A percentile compares a stretch with the other conserved stretches of the same genome.
These are phyloP conservation scores for Zygoascus hellenicus DNA, from an alignment of 1,139 yeast genomes.

Conservation along the genomic window DNA sequence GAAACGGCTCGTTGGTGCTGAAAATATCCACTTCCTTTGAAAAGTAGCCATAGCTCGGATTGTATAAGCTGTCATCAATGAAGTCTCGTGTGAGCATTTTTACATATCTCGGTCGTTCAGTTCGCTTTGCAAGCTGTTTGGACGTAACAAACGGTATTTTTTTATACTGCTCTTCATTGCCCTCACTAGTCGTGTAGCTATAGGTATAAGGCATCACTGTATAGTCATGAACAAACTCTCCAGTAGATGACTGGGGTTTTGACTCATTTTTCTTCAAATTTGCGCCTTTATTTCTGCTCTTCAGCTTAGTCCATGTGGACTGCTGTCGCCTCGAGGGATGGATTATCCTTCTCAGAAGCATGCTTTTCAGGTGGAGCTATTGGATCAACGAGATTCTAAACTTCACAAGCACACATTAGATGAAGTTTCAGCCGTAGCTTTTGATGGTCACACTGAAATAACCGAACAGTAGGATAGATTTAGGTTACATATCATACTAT, in stretches of 20 bases:
- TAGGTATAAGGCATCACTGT: conserved; percentile 23
- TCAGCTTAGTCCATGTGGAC: conserved; percentile 15
- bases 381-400: neutral
- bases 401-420: neutral
- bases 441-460: neutral
- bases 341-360: too few species aligned
- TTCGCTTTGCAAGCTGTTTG: conserved; percentile 42
- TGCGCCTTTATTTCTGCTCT: conserved; percentile 5
- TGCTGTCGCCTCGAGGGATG: conserved; percentile 4
- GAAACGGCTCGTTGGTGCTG: conserved; percentile 41
- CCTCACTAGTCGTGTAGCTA: conserved; percentile 21
- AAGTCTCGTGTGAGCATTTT: conserved; percentile 73
- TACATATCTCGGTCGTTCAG: conserved; percentile 51
- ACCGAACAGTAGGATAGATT: neutral
- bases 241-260: neutral
- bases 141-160: conserved; percentile 45
- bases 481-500: neutral
- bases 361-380: too few species aligned
- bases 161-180: conserved; percentile 37
- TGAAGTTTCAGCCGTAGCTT: neutral
- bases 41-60: conserved; percentile 78
- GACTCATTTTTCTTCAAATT: neutral
- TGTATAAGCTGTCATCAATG: conserved; percentile 79
- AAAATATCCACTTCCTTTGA: conserved; percentile 73
- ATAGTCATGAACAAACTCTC: conserved; percentile 19